Conservation (phyloP, 495 filamentous ascomycete genomes). For the Xylaria bambusicola region DNA sequence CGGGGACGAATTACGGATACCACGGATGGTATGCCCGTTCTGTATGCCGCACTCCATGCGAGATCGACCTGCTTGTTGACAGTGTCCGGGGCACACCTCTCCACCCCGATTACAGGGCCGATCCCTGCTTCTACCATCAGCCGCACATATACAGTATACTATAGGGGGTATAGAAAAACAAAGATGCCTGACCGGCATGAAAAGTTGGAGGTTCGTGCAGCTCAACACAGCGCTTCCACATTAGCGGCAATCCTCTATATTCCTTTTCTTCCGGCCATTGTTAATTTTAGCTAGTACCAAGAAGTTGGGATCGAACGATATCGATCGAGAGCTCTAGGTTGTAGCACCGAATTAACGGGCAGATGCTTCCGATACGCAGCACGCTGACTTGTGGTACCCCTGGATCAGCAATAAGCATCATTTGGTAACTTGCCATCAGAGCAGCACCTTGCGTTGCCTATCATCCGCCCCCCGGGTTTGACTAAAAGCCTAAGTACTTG, state of each 20-base stretch:
- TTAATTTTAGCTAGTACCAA: conserved; percentile 10
- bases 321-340: conserved; percentile 17
- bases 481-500: conserved; percentile 1
- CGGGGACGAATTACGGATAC: conserved; percentile 6
- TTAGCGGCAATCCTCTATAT: background rate
- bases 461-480: background rate
- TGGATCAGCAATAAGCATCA: conserved; percentile 1
- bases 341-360: conserved; percentile 14
- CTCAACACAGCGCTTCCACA: background rate
- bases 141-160: conserved; percentile 5
- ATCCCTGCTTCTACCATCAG: conserved; percentile 15
- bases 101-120: conserved; percentile 6
- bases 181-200: conserved; percentile 13
- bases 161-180: background rate
- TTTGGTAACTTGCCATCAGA: background rate
- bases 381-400: conserved; percentile 14
- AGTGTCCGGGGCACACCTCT: background rate
- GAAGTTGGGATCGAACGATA: conserved; percentile 21
- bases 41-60: conserved; percentile 17
- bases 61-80: conserved; percentile 12
- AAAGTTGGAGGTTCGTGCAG: conserved; percentile 16
- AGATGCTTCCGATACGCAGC: conserved; percentile 16
- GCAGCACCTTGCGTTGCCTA: background rate
- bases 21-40: conserved; percentile 9
- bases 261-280: conserved; percentile 1